Evolutionary conservation across 129 eudicot species (phyloP).

Genomic region (Flaveria bidentis): DNA sequence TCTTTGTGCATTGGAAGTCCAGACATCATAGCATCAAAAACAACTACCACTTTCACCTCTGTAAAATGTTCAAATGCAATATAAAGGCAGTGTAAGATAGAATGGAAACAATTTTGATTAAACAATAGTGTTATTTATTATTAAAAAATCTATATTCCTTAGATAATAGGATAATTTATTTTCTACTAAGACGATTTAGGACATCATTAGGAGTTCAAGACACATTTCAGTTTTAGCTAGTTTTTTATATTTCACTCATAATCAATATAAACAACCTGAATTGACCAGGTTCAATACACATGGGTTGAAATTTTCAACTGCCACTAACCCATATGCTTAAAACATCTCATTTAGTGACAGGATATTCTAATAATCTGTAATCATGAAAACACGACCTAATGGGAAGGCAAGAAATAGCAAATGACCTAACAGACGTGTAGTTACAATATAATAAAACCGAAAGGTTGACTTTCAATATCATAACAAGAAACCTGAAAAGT

Average conservation of each 20-base stretch:
- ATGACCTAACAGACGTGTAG: neutral
- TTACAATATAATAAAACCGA: neutral
- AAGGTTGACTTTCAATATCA: neutral
- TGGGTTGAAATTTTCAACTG: neutral
- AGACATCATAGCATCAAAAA: conserved; percentile 92
- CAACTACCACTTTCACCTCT: conserved; percentile 96
- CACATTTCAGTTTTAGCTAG: neutral
- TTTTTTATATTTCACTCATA: neutral
- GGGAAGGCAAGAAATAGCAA: neutral
- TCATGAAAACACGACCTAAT: neutral
- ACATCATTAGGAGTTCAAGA: neutral
- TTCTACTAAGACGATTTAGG: neutral
- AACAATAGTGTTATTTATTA: neutral
- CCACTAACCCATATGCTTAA: too few species aligned
- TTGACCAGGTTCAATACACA: too few species aligned
- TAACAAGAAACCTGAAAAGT: neutral
- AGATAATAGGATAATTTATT: neutral
- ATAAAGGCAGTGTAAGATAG: conserved; percentile 2
- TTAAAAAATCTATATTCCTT: neutral
- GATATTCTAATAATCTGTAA: neutral
- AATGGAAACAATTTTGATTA: neutral
- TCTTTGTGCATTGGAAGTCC: conserved; percentile 83
- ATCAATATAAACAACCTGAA: neutral
- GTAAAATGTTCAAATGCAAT: conserved; percentile 32
- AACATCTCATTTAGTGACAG: too few species aligned